Percentiles rank a stretch among this genome's conserved stretches.
Conservation (phyloP, 2,329 filamentous ascomycete species). For the Aspergillus aculeatus region DNA sequence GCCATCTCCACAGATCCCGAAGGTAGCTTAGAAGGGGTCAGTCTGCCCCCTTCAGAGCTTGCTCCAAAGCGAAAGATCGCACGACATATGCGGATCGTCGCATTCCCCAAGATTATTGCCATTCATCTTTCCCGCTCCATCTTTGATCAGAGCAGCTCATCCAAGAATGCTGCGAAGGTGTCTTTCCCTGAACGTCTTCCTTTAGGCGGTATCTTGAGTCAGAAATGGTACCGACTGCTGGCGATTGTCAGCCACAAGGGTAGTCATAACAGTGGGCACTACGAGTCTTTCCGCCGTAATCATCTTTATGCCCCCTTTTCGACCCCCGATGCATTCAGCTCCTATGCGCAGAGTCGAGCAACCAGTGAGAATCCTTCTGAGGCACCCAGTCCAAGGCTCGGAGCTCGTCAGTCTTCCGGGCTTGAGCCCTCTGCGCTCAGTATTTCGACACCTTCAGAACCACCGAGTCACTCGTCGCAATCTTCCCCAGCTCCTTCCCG, state of each 20-base stretch:
- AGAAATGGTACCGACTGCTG: slow-evolving; percentile 78
- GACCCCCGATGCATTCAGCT: slow-evolving; percentile 75
- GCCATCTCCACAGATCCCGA: slow-evolving; percentile 83
- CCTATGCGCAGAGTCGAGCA: slow-evolving; percentile 64
- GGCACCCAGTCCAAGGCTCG: slow-evolving; percentile 39
- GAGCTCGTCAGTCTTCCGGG: slow-evolving; percentile 35
- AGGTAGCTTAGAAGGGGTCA: slow-evolving; percentile 66
- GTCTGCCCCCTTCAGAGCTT: slow-evolving; percentile 69
- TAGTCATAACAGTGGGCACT: slow-evolving; percentile 93
- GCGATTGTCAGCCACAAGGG: slow-evolving; percentile 92
- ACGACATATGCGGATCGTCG: slow-evolving; percentile 80
- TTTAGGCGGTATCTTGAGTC: slow-evolving; percentile 74
- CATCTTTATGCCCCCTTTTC: slow-evolving; percentile 75
- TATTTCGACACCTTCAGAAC: slow-evolving; percentile 35
- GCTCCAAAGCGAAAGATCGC: slow-evolving; percentile 83
- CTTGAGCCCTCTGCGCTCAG: slow-evolving; percentile 28
- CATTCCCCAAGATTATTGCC: slow-evolving; percentile 85
- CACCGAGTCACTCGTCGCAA: slow-evolving; percentile 35
- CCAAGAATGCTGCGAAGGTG: slow-evolving; percentile 94
- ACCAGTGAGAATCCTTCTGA: slow-evolving; percentile 53
- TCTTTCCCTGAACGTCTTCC: slow-evolving; percentile 84
- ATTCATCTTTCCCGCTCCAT: slow-evolving; percentile 93
- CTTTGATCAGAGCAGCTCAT: slow-evolving; percentile 75
- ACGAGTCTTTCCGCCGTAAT: slow-evolving; percentile 92
- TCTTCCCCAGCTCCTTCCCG: slow-evolving; percentile 19